Evolutionary conservation across 257 asterid genomes (phyloP).

Genomic region (Nicotiana benthamiana): DNA sequence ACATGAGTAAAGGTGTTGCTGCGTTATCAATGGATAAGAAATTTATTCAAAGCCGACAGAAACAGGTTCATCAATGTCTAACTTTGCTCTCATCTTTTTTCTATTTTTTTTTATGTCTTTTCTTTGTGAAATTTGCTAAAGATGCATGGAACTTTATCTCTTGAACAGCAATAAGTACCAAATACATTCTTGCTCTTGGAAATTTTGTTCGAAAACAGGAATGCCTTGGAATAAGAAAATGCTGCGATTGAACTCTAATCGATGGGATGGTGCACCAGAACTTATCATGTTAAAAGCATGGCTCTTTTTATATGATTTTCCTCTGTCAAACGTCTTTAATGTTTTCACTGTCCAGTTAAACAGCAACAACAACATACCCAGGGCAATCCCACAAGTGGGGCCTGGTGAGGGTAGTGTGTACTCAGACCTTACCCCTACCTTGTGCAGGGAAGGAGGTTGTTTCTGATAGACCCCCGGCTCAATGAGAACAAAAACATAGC

Average conservation of each 20-base stretch:
- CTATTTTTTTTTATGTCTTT: background rate
- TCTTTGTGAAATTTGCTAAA: background rate
- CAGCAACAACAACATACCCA: background rate
- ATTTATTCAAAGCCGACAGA: conserved; percentile 96
- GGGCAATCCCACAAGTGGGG: too few species aligned
- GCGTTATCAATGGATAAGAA: conserved; percentile 99
- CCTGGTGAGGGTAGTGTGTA: too few species aligned
- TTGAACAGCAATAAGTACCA: background rate
- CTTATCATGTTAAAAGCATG: background rate
- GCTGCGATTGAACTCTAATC: background rate
- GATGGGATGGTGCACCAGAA: background rate
- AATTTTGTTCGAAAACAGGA: background rate
- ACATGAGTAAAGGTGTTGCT: conserved; percentile 99
- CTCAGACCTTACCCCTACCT: too few species aligned
- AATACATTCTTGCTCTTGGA: background rate
- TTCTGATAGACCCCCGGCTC: too few species aligned
- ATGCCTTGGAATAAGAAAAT: background rate
- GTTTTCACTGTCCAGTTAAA: background rate
- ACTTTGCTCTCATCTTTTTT: background rate
- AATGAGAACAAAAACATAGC: background rate
- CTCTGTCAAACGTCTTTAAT: background rate
- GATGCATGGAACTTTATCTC: background rate
- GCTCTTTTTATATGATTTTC: background rate
- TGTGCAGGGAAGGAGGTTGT: too few species aligned
- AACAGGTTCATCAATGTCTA: conserved; percentile 46